Conservation (phyloP, 164 flowering plant genomes). For the Taxillus chinensis region DNA sequence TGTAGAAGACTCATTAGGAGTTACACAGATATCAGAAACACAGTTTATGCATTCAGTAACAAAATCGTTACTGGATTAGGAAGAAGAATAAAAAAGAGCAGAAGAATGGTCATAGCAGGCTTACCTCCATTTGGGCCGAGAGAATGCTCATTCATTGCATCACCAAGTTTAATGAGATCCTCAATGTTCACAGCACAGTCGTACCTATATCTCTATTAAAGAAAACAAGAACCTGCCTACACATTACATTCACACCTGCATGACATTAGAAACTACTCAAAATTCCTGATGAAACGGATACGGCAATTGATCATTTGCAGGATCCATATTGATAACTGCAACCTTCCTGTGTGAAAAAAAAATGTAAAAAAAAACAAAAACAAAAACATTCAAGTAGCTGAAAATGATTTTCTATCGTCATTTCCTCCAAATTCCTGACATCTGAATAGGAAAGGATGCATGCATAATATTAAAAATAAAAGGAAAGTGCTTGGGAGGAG, state of each 20-base stretch:
- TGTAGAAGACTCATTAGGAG: constrained; percentile 1
- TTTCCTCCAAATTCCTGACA: neutral
- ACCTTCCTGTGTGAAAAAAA: constrained; percentile 66
- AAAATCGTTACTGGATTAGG: neutral
- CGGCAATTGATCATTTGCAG: constrained; percentile 93
- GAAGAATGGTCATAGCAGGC: neutral
- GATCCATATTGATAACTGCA: constrained; percentile 89
- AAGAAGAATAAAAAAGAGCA: neutral
- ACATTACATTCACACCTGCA: neutral
- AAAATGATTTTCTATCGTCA: neutral
- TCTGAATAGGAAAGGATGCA: neutral
- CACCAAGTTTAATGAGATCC: constrained; percentile 78
- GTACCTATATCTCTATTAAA: constrained; percentile 42
- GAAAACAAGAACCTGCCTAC: constrained; percentile 6
- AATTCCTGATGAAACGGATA: constrained; percentile 34
- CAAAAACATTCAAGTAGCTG: neutral
- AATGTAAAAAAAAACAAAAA: too few relatives aligned
- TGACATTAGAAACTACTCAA: neutral
- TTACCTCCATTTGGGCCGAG: constrained; percentile 98
- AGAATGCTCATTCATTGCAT: constrained; percentile 86
- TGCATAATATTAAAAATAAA: neutral
- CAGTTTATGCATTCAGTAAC: neutral
- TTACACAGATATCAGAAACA: neutral
- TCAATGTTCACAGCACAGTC: constrained; percentile 88
- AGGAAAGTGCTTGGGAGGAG: neutral